Evolutionary conservation across 2,329 filamentous ascomycete genomes (phyloP).

Genomic region (Tolypocladium ophioglossoides): DNA sequence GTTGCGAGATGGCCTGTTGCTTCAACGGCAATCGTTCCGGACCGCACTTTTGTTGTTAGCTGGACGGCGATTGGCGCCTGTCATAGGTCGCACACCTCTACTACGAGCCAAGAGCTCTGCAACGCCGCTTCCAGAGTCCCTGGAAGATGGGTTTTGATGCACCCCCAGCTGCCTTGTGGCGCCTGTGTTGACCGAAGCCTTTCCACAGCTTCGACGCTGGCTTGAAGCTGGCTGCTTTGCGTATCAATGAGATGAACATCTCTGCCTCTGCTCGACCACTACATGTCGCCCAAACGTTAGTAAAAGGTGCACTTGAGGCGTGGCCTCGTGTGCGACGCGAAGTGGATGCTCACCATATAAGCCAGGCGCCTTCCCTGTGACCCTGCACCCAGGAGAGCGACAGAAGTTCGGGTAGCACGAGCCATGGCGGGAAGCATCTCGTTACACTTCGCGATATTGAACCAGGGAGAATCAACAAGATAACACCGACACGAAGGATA

Average conservation of each 20-base stretch:
- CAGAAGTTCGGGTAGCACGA: slow-evolving; percentile 5
- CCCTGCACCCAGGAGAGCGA: slow-evolving; percentile 17
- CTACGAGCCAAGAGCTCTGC: slow-evolving; percentile 13
- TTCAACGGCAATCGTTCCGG: slow-evolving; percentile 33
- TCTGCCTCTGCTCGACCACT: slow-evolving; percentile 19
- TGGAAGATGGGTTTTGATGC: slow-evolving; percentile 11
- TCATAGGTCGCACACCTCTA: slow-evolving; percentile 11
- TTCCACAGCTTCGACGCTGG: slow-evolving; percentile 14
- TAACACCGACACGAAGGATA: background rate
- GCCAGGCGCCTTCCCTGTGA: slow-evolving; percentile 20
- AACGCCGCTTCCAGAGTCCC: slow-evolving; percentile 10
- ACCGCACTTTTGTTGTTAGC: slow-evolving; percentile 23
- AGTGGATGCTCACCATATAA: slow-evolving; percentile 14
- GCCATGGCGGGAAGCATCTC: background rate
- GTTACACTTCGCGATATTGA: background rate
- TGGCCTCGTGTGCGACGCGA: background rate
- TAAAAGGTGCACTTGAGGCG: background rate
- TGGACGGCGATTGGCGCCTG: background rate
- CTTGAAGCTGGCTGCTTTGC: slow-evolving; percentile 14
- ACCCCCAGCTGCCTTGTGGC: slow-evolving; percentile 6
- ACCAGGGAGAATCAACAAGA: background rate
- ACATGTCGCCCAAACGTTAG: background rate
- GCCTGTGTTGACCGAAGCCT: slow-evolving; percentile 8
- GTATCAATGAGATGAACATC: slow-evolving; percentile 18
- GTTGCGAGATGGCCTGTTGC: slow-evolving; percentile 22